Percentiles rank a stretch among this genome's conserved stretches.
These are phyloP conservation scores for Cladosporium colombiae DNA, from an alignment of 2,329 filamentous ascomycete genomes.

Conservation along the genomic window DNA sequence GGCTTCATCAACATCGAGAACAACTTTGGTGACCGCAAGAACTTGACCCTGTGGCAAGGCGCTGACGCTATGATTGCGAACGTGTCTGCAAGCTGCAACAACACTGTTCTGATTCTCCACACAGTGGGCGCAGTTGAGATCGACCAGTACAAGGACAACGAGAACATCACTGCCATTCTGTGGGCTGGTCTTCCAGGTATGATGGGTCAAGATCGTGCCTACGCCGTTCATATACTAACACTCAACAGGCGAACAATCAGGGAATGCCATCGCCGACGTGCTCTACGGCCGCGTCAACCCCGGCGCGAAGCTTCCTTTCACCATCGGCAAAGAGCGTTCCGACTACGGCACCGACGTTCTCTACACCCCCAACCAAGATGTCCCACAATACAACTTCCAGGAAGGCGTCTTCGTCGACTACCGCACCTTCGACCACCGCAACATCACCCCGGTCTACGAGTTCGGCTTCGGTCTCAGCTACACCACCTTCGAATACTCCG, in stretches of 20 bases:
- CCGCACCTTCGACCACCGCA: constrained; percentile 58
- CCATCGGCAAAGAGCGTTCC: constrained; percentile 65
- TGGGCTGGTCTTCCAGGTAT: constrained; percentile 63
- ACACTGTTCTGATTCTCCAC: constrained; percentile 88
- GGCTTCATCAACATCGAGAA: constrained; percentile 49
- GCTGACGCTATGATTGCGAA: constrained; percentile 64
- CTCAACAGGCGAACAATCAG: constrained; percentile 73
- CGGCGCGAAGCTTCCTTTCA: constrained; percentile 73
- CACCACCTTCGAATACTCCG: constrained; percentile 72
- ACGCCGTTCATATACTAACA: neutral
- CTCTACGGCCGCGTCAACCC: constrained; percentile 77
- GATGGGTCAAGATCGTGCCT: neutral
- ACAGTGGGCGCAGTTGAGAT: constrained; percentile 76
- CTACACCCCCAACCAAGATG: constrained; percentile 66
- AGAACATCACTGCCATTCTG: constrained; percentile 77
- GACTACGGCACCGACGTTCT: constrained; percentile 68
- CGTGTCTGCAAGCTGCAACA: constrained; percentile 72
- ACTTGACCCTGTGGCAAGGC: constrained; percentile 48
- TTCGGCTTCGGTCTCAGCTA: constrained; percentile 79
- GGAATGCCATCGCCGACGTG: constrained; percentile 72
- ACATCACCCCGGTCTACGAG: constrained; percentile 68
- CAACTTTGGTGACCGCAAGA: constrained; percentile 50
- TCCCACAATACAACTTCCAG: constrained; percentile 69
- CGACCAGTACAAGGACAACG: constrained; percentile 68
- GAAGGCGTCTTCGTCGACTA: constrained; percentile 81